A percentile compares a stretch with the other conserved stretches of the same genome.
Conservation (phyloP, 2,329 filamentous ascomycete species). For the Lojkania enalia region DNA sequence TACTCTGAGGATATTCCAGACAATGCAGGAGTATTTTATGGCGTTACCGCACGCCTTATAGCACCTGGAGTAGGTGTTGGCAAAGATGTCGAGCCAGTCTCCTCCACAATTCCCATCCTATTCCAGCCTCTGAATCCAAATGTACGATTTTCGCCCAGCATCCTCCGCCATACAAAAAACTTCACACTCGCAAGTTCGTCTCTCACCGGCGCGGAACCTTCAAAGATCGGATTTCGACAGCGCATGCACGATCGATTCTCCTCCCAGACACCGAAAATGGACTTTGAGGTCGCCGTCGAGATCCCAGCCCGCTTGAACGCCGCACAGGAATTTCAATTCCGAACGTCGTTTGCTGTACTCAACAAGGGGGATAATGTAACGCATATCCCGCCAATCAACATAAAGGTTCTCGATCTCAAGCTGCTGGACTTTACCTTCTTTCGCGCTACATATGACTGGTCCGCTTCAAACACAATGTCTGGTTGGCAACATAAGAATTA, state of each 20-base stretch:
- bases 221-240: slow-evolving; percentile 24
- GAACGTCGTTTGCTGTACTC: slow-evolving; percentile 17
- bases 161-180: slow-evolving; percentile 11
- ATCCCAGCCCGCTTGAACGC: slow-evolving; percentile 20
- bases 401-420: slow-evolving; percentile 23
- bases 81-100: slow-evolving; percentile 12
- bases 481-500: slow-evolving; percentile 1
- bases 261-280: slow-evolving; percentile 23
- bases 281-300: slow-evolving; percentile 21
- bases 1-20: slow-evolving; percentile 10
- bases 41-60: slow-evolving; percentile 21
- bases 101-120: slow-evolving; percentile 14
- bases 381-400: slow-evolving; percentile 19
- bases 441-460: slow-evolving; percentile 25
- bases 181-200: slow-evolving; percentile 22
- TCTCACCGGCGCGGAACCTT: slow-evolving; percentile 15
- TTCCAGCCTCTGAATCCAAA: slow-evolving; percentile 23
- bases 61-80: slow-evolving; percentile 16
- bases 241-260: slow-evolving; percentile 25
- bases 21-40: slow-evolving; percentile 24
- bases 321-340: slow-evolving; percentile 25
- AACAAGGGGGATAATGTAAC: slow-evolving; percentile 15
- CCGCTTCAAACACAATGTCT: slow-evolving; percentile 7
- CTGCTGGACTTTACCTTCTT: slow-evolving; percentile 23
- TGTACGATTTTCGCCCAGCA: slow-evolving; percentile 5